Base-by-base conservation (phyloP, 208 protist genomes). In the Sergeia podlipaevii region DNA sequence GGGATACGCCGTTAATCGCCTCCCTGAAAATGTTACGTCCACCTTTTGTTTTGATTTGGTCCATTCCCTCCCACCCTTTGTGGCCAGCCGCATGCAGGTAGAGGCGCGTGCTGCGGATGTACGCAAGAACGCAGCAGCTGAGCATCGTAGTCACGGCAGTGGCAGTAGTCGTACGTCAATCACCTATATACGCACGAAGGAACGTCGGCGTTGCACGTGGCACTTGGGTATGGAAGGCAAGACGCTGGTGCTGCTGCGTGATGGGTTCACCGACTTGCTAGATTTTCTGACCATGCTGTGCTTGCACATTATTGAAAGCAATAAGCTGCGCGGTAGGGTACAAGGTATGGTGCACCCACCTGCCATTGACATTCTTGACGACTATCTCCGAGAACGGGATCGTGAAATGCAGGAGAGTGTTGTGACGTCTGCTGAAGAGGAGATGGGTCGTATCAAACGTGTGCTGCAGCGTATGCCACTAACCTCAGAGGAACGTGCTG, bases 231-330 rank as follows among this genome's bases (percentile, higher is more conserved):
- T 89, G 80, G 80, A 87, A 51, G 85, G 85, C 2, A 95, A 93
- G 70, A 77, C 80, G 20, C 70, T 95, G 8, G 83, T 95, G 28
- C 64, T 95, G 30, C 66, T 95, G 42, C 81, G 89, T 13, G 89
- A 95, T 50, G 79, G 78, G 43, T 91, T 80, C 65, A 92, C 89
- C 1, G 89, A 95, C 53, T 46, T 95, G 41, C 75, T 95, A 3
- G 89, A 95, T 47, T 95, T 95, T 53, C 42, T 95, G 17, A 86
- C 83, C 7, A 91, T 88, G 77, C 65, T 95, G 21, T 95, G 85
- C 54, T 74, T 95, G 6, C 89, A 95, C 70, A 85, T 91, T 30
- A 90, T 95, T 51, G 89, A 95, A 61, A 89, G 80, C 68, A 82
- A 85, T 68, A 94, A 94, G 63, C 79, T 94, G 17, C 82, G 87